Conservation (phyloP, 1,139 yeast genomes). For the Casaregolazyma suthepensis region DNA sequence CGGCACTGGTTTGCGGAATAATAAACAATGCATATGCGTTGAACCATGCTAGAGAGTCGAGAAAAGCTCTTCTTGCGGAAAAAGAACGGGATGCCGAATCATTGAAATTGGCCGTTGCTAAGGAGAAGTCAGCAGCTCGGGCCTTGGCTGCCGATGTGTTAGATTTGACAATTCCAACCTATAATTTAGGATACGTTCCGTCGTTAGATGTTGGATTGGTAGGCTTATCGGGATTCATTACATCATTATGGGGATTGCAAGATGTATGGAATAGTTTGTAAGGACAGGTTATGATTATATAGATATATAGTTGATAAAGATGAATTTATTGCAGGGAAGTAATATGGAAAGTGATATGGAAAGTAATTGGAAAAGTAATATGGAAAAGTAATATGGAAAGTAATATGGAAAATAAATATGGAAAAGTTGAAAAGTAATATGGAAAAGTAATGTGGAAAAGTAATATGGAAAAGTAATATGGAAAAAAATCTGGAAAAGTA, state of each 20-base stretch:
- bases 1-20: slow-evolving; percentile 62
- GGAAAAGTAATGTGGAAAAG: too few species aligned
- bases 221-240: slow-evolving; percentile 79
- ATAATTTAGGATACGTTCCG: slow-evolving; percentile 55
- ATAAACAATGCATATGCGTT: slow-evolving; percentile 49
- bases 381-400: too few species aligned
- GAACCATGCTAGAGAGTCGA: slow-evolving; percentile 36
- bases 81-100: slow-evolving; percentile 37
- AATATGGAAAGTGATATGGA: too few species aligned
- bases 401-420: too few species aligned
- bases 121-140: slow-evolving; percentile 45
- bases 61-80: slow-evolving; percentile 31
- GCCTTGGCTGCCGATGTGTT: slow-evolving; percentile 74
- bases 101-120: slow-evolving; percentile 33
- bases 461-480: too few species aligned
- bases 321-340: too few species aligned
- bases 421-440: too few species aligned
- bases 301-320: background rate
- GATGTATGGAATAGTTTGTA: slow-evolving; percentile 51
- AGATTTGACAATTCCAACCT: slow-evolving; percentile 71
- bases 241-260: slow-evolving; percentile 71
- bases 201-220: slow-evolving; percentile 64
- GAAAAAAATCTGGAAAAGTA: too few species aligned
- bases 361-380: too few species aligned
- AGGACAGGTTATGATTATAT: background rate